Conservation (phyloP, 2,329 filamentous ascomycete species). For the Aspergillus pseudoviridinutans region DNA sequence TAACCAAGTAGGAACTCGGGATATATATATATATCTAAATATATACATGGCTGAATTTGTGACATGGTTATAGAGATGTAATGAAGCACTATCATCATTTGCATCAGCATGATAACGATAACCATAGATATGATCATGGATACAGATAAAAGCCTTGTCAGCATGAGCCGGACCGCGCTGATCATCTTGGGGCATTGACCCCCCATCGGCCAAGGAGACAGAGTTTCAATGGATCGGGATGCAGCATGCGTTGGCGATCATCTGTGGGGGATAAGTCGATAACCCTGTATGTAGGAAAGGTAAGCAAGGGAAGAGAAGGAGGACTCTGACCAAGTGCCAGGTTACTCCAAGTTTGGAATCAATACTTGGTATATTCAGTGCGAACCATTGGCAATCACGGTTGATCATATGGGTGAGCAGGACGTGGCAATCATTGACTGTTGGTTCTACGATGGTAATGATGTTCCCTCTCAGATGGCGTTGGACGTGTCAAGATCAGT, state of each 20-base stretch:
- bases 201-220: neutral
- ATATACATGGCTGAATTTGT: neutral
- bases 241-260: neutral
- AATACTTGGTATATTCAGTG: neutral
- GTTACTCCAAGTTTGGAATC: neutral
- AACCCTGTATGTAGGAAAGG: neutral
- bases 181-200: neutral
- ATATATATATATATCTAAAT: neutral
- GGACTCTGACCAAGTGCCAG: neutral
- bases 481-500: neutral
- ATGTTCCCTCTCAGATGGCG: neutral
- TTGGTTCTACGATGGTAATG: neutral
- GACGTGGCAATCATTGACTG: neutral
- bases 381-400: neutral
- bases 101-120: neutral
- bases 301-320: neutral
- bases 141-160: neutral
- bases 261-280: neutral
- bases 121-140: neutral
- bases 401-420: neutral
- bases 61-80: neutral
- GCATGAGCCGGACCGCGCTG: neutral
- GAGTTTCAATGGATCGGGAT: neutral
- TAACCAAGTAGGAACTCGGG: neutral
- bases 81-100: neutral